Conservation (phyloP, 2,329 filamentous ascomycete genomes). For the Pyrenophora seminiperda region DNA sequence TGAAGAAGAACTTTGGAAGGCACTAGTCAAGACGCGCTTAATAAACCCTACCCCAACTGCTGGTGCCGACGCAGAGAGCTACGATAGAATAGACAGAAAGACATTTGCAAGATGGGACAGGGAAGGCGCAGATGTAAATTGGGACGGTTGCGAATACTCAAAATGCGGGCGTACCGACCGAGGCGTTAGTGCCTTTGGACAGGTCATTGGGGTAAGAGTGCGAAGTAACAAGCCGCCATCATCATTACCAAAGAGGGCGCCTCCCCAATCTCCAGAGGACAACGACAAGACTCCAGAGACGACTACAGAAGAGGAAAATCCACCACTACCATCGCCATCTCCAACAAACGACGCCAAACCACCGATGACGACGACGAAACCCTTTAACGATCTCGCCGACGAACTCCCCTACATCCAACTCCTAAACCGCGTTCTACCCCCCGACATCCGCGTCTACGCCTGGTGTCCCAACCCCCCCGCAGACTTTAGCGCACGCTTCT, state of each 20-base stretch:
- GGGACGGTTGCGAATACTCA: slow-evolving; percentile 84
- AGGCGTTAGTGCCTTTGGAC: slow-evolving; percentile 95
- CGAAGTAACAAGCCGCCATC: slow-evolving; percentile 81
- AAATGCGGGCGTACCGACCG: slow-evolving; percentile 94
- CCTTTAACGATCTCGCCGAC: slow-evolving; percentile 72
- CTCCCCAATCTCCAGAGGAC: slow-evolving; percentile 11
- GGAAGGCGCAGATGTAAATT: slow-evolving; percentile 64
- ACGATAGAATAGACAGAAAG: slow-evolving; percentile 32
- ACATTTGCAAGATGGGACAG: slow-evolving; percentile 46
- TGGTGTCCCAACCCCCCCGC: slow-evolving; percentile 86
- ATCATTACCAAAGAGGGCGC: slow-evolving; percentile 50
- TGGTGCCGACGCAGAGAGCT: slow-evolving; percentile 37
- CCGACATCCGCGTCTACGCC: slow-evolving; percentile 86
- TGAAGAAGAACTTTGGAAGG: slow-evolving; percentile 93
- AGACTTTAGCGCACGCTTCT: slow-evolving; percentile 88
- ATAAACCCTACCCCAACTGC: slow-evolving; percentile 56
- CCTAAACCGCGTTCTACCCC: slow-evolving; percentile 84
- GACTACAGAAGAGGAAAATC: background rate
- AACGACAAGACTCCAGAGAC: slow-evolving; percentile 5
- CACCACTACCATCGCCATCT: background rate
- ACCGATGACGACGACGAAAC: slow-evolving; percentile 37
- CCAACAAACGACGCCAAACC: slow-evolving; percentile 18
- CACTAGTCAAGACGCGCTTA: slow-evolving; percentile 77
- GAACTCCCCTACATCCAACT: slow-evolving; percentile 84
- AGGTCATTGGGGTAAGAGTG: slow-evolving; percentile 84